Conservation (phyloP, 2,329 filamentous ascomycete species). For the Pyrenophora seminiperda region DNA sequence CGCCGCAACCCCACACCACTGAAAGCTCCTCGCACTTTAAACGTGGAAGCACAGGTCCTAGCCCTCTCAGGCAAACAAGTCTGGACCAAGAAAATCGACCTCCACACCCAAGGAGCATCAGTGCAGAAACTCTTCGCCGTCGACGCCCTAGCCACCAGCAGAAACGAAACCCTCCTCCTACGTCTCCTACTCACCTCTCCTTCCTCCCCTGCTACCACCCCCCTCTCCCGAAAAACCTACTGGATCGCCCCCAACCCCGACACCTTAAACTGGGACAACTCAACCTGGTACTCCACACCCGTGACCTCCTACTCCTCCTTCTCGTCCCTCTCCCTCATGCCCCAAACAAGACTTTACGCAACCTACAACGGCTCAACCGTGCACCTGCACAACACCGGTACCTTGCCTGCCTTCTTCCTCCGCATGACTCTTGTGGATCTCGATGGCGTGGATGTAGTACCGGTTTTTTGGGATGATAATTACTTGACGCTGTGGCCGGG, state of each 20-base stretch:
- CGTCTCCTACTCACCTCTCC: slow-evolving; percentile 52
- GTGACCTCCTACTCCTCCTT: slow-evolving; percentile 59
- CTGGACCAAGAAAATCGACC: slow-evolving; percentile 28
- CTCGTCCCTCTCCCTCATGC: slow-evolving; percentile 31
- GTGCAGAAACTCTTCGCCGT: slow-evolving; percentile 30
- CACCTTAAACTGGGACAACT: slow-evolving; percentile 60
- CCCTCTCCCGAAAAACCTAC: slow-evolving; percentile 64
- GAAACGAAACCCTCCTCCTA: slow-evolving; percentile 57
- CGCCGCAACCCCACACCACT: slow-evolving; percentile 49
- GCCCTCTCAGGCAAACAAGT: slow-evolving; percentile 55
- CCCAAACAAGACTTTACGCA: too few species aligned
- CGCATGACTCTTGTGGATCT: slow-evolving; percentile 57
- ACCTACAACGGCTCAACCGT: too few species aligned
- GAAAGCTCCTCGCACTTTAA: slow-evolving; percentile 47
- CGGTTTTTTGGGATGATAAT: slow-evolving; percentile 65
- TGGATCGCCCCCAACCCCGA: slow-evolving; percentile 60
- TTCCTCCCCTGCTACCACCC: slow-evolving; percentile 4
- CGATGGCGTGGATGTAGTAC: slow-evolving; percentile 54
- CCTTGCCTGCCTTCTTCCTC: slow-evolving; percentile 66
- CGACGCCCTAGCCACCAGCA: slow-evolving; percentile 34
- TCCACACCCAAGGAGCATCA: slow-evolving; percentile 54
- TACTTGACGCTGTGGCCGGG: slow-evolving; percentile 66
- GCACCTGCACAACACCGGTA: slow-evolving; percentile 56
- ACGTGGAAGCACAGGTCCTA: slow-evolving; percentile 52
- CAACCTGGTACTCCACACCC: slow-evolving; percentile 65